phyloP scores from a whole-genome alignment of 1,139 yeast species.

The Kodamaea arcana region DNA sequence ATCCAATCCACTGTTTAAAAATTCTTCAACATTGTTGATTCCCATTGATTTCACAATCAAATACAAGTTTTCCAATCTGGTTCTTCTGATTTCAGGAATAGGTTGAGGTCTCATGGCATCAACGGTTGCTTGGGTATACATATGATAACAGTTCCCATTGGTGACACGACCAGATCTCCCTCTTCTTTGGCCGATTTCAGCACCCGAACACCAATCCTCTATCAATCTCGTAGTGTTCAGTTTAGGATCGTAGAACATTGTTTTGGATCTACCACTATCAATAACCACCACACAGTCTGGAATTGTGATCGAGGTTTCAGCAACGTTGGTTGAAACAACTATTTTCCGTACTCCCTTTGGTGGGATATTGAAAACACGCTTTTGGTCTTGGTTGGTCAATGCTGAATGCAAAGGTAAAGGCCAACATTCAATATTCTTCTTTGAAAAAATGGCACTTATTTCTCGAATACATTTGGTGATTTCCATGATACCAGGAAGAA shows the following conservation, averaged over 20 bases:
- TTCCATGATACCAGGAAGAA: conserved; percentile 89
- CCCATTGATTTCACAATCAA: conserved; percentile 89
- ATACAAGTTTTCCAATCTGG: conserved; percentile 78
- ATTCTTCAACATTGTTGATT: conserved; percentile 61
- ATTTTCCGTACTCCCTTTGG: conserved; percentile 62
- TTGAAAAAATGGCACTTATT: conserved; percentile 18
- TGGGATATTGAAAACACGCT: conserved; percentile 57
- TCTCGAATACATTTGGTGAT: conserved; percentile 49
- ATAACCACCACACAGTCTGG: conserved; percentile 92
- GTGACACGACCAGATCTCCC: conserved; percentile 99
- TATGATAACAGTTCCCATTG: conserved; percentile 74
- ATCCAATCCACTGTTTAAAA: conserved; percentile 73
- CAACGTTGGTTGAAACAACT: conserved; percentile 86
- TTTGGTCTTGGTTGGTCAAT: conserved; percentile 76
- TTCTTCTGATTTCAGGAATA: conserved; percentile 82
- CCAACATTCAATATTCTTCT: conserved; percentile 17
- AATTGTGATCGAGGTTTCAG: conserved; percentile 86
- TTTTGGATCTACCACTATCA: conserved; percentile 83
- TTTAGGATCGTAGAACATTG: conserved; percentile 63
- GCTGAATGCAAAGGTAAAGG: conserved; percentile 89
- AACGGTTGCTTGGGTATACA: conserved; percentile 65
- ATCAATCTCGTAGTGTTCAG: conserved; percentile 67
- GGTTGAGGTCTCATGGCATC: conserved; percentile 65
- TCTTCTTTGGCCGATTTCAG: conserved; percentile 88
- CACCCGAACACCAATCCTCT: conserved; percentile 86